Evolutionary conservation across 2,329 filamentous ascomycete genomes (phyloP), one percentile per base, ranked within the genome.

Genomic region (Apiospora kogelbergensis): DNA sequence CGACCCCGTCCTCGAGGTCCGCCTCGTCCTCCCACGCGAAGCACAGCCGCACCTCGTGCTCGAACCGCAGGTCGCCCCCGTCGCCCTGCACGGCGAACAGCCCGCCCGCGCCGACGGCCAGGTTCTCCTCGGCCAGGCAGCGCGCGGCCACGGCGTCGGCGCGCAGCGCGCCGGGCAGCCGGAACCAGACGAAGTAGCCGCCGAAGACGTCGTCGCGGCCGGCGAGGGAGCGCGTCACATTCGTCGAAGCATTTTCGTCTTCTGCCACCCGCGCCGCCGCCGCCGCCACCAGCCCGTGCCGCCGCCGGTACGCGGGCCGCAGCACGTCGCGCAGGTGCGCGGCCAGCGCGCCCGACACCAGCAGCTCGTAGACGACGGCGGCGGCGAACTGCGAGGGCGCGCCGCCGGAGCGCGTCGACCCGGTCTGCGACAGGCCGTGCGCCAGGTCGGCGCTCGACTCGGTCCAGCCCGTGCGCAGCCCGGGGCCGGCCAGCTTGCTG

Each of bases 181-280:
- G 85, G 33, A 97, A 79, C 94, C 94, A 97, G 64, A 97, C 83
- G 78, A 97, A 97, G 78, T 95, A 97, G 0, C 94, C 94, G 0
- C 94, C 94, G 40, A 90, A 91, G 3, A 90, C 78, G 3, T 82
- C 77, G 42, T 37, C 30, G 26, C 44, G 26, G 26, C 30, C 46
- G 45, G 83, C 70, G 40, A 68, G 67, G 13, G 65, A 65, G 17
- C 48, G 37, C 17, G 20, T 17, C 40, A 65, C 20, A 15, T 11
- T 26, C 6, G 22, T 5, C 17, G 48, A 1, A 1, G 3, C 17
- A 13, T 2, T 9, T 1, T 33, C 48, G 2, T 60, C 17, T 6
- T n/a, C 26, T 4, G 17, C 53, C 64, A 91, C 78, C 66, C 84
- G 77, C 45, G 84, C 77, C 30, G 96, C 86, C 0, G 90, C 88